phyloP scores from a whole-genome alignment of 225 moss, liverwort and hornwort species.

The Bryoerythrophyllum caledonicum region DNA sequence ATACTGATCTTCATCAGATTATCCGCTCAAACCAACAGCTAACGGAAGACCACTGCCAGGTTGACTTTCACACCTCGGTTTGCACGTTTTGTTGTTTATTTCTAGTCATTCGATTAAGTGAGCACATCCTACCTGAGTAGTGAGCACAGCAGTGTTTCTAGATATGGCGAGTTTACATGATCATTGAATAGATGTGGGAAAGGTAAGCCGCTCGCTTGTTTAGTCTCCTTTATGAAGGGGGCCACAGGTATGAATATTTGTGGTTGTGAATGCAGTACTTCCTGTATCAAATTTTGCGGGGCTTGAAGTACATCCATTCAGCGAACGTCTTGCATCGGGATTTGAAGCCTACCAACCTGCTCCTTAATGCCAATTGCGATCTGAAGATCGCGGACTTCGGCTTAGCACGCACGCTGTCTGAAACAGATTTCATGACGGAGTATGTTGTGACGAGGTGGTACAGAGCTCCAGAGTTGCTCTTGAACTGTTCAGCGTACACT shows the following conservation, averaged over 20 bases:
- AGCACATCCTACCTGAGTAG: background rate
- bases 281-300: constrained; percentile 59
- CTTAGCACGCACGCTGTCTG: constrained; percentile 60
- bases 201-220: constrained; percentile 10
- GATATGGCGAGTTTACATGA: background rate
- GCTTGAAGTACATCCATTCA: constrained; percentile 67
- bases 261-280: constrained; percentile 58
- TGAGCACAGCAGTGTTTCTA: background rate
- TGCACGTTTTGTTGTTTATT: constrained; percentile 23
- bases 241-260: constrained; percentile 8
- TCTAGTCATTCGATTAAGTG: constrained; percentile 2
- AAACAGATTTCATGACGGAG: constrained; percentile 70
- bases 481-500: constrained; percentile 63
- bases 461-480: constrained; percentile 62
- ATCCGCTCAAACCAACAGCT: constrained; percentile 59
- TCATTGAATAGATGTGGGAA: background rate
- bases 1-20: constrained; percentile 65
- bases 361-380: constrained; percentile 66
- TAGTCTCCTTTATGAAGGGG: background rate
- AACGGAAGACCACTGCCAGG: constrained; percentile 66
- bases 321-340: constrained; percentile 67
- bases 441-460: constrained; percentile 70
- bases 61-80: constrained; percentile 14
- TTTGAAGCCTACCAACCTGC: constrained; percentile 65
- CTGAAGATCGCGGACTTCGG: constrained; percentile 66